Evolutionary conservation across 139 green algal genomes (phyloP).

Genomic region (Deuterostichococcus epilithicus): DNA sequence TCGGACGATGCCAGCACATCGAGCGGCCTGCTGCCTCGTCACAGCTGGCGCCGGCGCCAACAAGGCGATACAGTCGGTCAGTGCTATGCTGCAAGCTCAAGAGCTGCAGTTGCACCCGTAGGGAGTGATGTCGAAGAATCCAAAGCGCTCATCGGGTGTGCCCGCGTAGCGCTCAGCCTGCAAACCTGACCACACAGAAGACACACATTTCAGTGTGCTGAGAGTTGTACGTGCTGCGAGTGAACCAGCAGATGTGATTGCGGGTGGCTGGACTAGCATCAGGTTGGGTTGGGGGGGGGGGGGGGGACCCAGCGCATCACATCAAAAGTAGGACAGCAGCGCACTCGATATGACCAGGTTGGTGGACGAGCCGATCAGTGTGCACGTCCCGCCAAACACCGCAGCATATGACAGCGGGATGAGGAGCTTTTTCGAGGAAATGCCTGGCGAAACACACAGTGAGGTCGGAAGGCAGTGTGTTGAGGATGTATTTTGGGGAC

Average conservation of each 20-base stretch:
- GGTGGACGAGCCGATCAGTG: constrained; percentile 76
- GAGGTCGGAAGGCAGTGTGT: too few relatives aligned
- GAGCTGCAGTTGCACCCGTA: constrained; percentile 14
- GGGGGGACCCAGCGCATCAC: neutral
- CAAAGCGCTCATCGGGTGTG: constrained; percentile 7
- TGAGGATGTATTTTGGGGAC: too few relatives aligned
- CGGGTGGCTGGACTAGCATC: too few relatives aligned
- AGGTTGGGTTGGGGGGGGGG: neutral
- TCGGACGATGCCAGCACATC: too few relatives aligned
- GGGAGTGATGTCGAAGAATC: constrained; percentile 54
- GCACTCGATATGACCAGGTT: constrained; percentile 71
- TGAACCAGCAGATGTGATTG: too few relatives aligned
- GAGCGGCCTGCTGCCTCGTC: too few relatives aligned
- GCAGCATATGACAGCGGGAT: constrained; percentile 69
- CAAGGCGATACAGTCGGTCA: too few relatives aligned
- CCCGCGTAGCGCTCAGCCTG: constrained; percentile 13
- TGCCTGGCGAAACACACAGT: too few relatives aligned
- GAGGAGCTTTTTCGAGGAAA: constrained; percentile 56
- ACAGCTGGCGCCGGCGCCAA: too few relatives aligned
- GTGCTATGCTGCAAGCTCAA: too few relatives aligned
- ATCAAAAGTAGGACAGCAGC: neutral
- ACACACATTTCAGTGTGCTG: too few relatives aligned
- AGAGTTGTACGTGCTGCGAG: too few relatives aligned
- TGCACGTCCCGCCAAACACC: constrained; percentile 73
- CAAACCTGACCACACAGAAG: constrained; percentile 21